phyloP scores from a whole-genome alignment of 495 filamentous ascomycete species.

The Cercophora sp. region DNA sequence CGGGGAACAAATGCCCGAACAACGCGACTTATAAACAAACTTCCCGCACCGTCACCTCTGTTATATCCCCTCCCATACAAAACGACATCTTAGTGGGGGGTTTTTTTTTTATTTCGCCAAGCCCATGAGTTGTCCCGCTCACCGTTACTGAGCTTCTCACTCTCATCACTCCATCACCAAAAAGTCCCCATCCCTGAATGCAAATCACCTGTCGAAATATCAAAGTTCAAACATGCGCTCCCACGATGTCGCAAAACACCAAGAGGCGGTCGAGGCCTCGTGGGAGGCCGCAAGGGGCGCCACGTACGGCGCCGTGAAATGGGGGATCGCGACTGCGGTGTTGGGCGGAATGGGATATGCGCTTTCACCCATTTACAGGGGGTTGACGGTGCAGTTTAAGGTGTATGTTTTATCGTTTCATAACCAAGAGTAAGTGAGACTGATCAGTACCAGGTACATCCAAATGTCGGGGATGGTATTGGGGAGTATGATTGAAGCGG shows the following conservation, averaged over 20 bases:
- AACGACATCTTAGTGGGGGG: no score
- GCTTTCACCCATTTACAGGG: slow-evolving; percentile 71
- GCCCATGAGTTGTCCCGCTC: no score
- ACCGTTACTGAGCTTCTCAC: no score
- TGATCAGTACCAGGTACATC: slow-evolving; percentile 54
- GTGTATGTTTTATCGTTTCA: slow-evolving; percentile 49
- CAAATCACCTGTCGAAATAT: no score
- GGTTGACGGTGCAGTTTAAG: slow-evolving; percentile 86
- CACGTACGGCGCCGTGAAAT: slow-evolving; percentile 58
- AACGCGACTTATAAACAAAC: neutral
- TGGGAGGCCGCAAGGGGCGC: slow-evolving; percentile 62
- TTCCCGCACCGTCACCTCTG: neutral
- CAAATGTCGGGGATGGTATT: slow-evolving; percentile 87
- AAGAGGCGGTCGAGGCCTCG: slow-evolving; percentile 56
- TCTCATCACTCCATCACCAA: no score
- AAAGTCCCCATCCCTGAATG: no score
- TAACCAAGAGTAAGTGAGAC: neutral
- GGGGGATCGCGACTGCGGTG: slow-evolving; percentile 56
- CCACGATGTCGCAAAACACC: slow-evolving; percentile 41
- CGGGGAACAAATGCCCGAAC: neutral
- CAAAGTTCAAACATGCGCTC: slow-evolving; percentile 28
- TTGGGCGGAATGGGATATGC: slow-evolving; percentile 54
- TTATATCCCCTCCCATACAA: no score
- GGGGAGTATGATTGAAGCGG: slow-evolving; percentile 80
- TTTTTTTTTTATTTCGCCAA: no score